phyloP scores from a whole-genome alignment of 2,329 filamentous ascomycete genomes.

The Aschersonia sp. region DNA sequence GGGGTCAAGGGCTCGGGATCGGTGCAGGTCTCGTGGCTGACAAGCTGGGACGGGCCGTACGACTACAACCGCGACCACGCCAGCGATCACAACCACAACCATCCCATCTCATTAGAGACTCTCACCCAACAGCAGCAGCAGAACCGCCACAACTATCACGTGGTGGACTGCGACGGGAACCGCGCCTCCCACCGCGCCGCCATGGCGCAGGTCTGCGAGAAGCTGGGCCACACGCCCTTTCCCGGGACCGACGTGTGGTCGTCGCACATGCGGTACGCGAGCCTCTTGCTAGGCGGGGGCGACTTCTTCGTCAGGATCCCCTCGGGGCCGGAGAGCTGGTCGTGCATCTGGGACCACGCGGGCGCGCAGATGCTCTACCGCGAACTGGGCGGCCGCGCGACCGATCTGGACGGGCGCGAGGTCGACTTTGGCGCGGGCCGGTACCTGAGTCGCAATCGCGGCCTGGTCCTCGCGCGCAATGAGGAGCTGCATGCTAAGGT shows the following conservation, averaged over 20 bases:
- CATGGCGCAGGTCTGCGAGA: constrained; percentile 12
- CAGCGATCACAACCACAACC: too few species aligned
- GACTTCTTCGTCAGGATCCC: constrained; percentile 20
- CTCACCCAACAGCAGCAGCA: too few species aligned
- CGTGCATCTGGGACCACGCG: constrained; percentile 37
- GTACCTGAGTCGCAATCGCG: constrained; percentile 17
- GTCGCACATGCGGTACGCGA: constrained; percentile 23
- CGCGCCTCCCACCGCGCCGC: constrained; percentile 18
- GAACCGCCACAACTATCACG: constrained; percentile 7
- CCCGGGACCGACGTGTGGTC: constrained; percentile 24
- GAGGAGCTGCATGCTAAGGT: constrained; percentile 24
- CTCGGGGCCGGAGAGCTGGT: constrained; percentile 6
- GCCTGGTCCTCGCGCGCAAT: constrained; percentile 27
- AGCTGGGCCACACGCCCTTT: constrained; percentile 14
- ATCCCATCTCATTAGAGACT: too few species aligned
- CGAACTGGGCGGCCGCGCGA: constrained; percentile 38
- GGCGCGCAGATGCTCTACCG: constrained; percentile 42
- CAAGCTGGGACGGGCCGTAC: constrained; percentile 6
- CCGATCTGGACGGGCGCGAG: constrained; percentile 26
- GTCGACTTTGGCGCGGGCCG: constrained; percentile 22
- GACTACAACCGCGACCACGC: not conserved
- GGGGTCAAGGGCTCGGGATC: constrained; percentile 16
- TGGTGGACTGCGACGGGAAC: constrained; percentile 19
- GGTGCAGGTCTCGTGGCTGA: constrained; percentile 13
- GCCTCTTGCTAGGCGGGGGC: constrained; percentile 20